A percentile compares a stretch with the other conserved stretches of the same genome.
Evolutionary conservation across 1,284 basidiomycete species (phyloP).

Genomic region (Ustilago sp.): DNA sequence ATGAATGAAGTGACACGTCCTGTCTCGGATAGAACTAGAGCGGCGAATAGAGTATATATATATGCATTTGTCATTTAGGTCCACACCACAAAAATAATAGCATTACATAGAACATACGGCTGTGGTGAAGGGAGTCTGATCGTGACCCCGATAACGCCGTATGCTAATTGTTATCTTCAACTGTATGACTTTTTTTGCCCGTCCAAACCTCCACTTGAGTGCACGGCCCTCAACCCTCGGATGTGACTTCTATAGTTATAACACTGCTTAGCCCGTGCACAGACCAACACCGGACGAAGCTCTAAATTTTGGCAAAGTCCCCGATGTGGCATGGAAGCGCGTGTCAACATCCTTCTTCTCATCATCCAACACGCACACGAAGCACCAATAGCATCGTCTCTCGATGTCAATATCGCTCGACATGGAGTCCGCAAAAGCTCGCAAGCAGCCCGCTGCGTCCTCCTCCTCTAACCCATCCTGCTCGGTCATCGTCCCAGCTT

Average conservation of each 20-base stretch:
- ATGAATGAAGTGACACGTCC: too few species aligned
- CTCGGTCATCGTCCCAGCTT: constrained; percentile 59
- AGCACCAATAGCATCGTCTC: background rate
- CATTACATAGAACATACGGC: too few species aligned
- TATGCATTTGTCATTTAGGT: too few species aligned
- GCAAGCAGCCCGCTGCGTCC: constrained; percentile 18
- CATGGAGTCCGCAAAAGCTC: constrained; percentile 39
- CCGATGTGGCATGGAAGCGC: constrained; percentile 1
- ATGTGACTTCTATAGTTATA: constrained; percentile 4
- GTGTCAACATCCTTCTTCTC: constrained; percentile 2
- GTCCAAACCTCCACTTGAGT: background rate
- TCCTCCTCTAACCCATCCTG: constrained; percentile 14
- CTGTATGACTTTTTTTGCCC: background rate
- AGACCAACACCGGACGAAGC: constrained; percentile 6
- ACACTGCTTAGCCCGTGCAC: background rate
- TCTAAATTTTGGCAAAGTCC: background rate
- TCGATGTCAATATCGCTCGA: constrained; percentile 50
- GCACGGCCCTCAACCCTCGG: constrained; percentile 3
- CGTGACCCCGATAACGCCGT: too few species aligned
- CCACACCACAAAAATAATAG: too few species aligned
- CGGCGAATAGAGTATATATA: too few species aligned
- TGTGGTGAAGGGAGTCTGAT: too few species aligned
- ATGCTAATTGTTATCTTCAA: too few species aligned
- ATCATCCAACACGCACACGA: background rate
- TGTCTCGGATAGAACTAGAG: too few species aligned